A percentile compares a stretch with the other conserved stretches of the same genome.
These are phyloP conservation scores for Buddleja alternifolia DNA, from an alignment of 257 asterid species.

Conservation along the genomic window DNA sequence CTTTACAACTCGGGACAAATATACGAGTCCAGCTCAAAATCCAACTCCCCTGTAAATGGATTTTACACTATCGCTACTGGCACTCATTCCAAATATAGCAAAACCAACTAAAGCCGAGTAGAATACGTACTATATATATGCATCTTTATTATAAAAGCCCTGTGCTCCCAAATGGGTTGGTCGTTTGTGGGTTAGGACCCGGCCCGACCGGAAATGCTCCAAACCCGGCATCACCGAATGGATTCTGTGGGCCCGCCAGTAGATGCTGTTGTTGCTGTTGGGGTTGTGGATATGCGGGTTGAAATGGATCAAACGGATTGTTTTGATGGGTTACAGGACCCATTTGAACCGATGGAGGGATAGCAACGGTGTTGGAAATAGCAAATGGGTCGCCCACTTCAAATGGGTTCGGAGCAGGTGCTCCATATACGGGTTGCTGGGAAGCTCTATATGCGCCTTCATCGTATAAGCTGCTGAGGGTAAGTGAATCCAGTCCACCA, in stretches of 20 bases:
- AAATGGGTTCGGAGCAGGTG: slow-evolving; percentile 91
- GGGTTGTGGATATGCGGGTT: slow-evolving; percentile 60
- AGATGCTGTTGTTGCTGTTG: slow-evolving; percentile 54
- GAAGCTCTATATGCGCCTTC: slow-evolving; percentile 92
- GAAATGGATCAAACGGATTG: slow-evolving; percentile 80
- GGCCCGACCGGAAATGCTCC: slow-evolving; percentile 60
- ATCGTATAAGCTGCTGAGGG: slow-evolving; percentile 78
- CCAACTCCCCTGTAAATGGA: not conserved
- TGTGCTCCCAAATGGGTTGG: slow-evolving; percentile 57
- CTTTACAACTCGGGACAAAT: slow-evolving; percentile 11
- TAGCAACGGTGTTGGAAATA: slow-evolving; percentile 46
- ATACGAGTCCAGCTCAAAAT: slow-evolving; percentile 25
- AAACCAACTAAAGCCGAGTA: slow-evolving; percentile 36
- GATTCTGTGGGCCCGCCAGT: slow-evolving; percentile 63
- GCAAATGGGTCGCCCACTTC: slow-evolving; percentile 80
- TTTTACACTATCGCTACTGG: not conserved
- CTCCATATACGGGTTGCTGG: slow-evolving; percentile 86
- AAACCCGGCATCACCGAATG: slow-evolving; percentile 74
- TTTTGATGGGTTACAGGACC: slow-evolving; percentile 49
- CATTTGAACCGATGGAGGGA: slow-evolving; percentile 63
- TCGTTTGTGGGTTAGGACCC: slow-evolving; percentile 48
- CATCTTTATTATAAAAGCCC: slow-evolving; percentile 42
- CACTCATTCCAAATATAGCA: slow-evolving; percentile 31
- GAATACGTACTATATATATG: slow-evolving; percentile 20
- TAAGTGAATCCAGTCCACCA: slow-evolving; percentile 94